Conservation (phyloP, 768 basidiomycete genomes). For the Termitomyces sp. region DNA sequence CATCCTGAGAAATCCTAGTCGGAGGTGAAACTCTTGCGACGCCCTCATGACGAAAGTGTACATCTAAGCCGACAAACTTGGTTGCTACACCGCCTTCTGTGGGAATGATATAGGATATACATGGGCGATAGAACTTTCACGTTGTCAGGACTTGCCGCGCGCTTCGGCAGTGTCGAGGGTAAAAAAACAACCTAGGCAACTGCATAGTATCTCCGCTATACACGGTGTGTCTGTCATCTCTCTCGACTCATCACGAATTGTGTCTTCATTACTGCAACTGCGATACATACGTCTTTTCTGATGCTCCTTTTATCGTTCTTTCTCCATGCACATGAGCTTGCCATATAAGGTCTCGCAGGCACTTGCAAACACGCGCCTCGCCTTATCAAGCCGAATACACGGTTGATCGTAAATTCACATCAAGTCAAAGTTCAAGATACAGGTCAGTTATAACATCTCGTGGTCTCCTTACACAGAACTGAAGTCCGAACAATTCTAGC, state of each 20-base stretch:
- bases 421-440: background rate
- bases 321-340: too few relatives aligned
- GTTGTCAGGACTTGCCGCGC: background rate
- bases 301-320: background rate
- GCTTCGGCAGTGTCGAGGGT: background rate
- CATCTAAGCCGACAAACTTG: too few relatives aligned
- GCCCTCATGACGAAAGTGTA: background rate
- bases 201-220: background rate
- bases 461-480: background rate
- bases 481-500: background rate
- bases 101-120: background rate
- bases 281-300: background rate
- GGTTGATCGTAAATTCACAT: background rate
- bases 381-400: background rate
- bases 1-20: background rate
- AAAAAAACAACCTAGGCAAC: background rate
- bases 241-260: background rate
- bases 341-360: too few relatives aligned
- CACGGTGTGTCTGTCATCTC: background rate
- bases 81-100: background rate
- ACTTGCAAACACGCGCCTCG: background rate
- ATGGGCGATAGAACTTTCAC: background rate
- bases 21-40: conserved; percentile 2
- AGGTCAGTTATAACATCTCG: background rate
- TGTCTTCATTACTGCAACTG: background rate